Evolutionary conservation across 1,284 basidiomycete species (phyloP).

Genomic region (Phellopilus nigrolimitatus): DNA sequence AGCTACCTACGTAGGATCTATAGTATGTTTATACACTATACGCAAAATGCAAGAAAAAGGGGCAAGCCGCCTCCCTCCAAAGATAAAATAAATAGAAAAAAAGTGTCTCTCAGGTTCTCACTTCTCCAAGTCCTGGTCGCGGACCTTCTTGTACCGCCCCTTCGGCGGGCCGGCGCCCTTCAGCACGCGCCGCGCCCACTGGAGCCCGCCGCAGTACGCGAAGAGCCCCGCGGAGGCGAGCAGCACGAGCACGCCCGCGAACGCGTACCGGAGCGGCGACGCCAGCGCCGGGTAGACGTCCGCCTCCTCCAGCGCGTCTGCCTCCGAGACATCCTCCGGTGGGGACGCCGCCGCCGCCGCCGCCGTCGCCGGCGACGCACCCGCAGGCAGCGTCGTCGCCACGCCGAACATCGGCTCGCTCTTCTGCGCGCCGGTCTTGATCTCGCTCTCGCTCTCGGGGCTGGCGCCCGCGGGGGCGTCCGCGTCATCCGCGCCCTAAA

Average conservation of each 20-base stretch:
- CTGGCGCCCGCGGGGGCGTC: background rate
- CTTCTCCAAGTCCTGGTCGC: constrained; percentile 48
- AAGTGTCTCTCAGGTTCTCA: constrained; percentile 29
- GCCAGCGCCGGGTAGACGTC: constrained; percentile 19
- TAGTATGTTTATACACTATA: background rate
- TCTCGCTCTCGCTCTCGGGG: background rate
- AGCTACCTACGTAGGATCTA: background rate
- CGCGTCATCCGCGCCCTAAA: constrained; percentile 12
- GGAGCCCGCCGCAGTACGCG: constrained; percentile 51
- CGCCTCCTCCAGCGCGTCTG: constrained; percentile 28
- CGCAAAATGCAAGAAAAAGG: background rate
- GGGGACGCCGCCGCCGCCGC: constrained; percentile 12
- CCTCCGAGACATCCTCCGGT: constrained; percentile 21
- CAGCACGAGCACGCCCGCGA: constrained; percentile 44
- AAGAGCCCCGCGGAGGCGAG: constrained; percentile 48
- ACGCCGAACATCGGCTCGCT: constrained; percentile 11
- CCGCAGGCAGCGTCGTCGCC: constrained; percentile 20
- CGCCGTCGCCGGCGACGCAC: constrained; percentile 20
- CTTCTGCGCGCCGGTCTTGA: background rate
- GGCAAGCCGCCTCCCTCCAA: too few species aligned
- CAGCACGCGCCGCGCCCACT: constrained; percentile 40
- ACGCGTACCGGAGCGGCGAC: constrained; percentile 37
- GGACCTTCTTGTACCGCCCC: constrained; percentile 42
- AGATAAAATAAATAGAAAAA: background rate
- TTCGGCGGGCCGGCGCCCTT: constrained; percentile 32